Percentiles rank a stretch among this genome's conserved stretches.
Evolutionary conservation across 306 rosid species (phyloP).

Genomic region (Sicyos edulis): DNA sequence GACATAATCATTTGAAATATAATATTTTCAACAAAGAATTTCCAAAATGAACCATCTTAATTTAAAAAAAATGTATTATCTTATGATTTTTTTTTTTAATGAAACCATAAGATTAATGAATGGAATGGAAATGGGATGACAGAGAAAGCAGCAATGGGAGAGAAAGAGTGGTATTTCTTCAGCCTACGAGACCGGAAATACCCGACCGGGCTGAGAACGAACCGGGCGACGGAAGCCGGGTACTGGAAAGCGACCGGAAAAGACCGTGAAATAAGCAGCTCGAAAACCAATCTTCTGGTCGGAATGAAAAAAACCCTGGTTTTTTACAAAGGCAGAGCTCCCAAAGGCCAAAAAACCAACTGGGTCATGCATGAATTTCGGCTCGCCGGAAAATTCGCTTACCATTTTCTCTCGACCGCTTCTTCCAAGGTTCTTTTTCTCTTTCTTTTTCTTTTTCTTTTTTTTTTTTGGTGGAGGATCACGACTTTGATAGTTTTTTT

Average conservation of each 20-base stretch:
- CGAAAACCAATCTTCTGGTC: constrained; percentile 38
- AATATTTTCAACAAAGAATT: too few relatives aligned
- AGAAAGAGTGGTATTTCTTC: constrained; percentile 70
- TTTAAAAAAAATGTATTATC: too few relatives aligned
- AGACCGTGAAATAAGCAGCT: constrained; percentile 56
- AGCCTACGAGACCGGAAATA: constrained; percentile 59
- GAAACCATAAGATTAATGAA: too few relatives aligned
- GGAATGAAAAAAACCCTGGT: constrained; percentile 75
- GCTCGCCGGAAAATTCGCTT: constrained; percentile 59
- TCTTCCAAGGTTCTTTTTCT: constrained; percentile 40
- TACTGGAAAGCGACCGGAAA: constrained; percentile 77
- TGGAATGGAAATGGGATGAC: background rate
- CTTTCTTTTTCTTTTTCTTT: background rate
- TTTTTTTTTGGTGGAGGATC: too few relatives aligned
- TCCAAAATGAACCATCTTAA: too few relatives aligned
- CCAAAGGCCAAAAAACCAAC: constrained; percentile 60
- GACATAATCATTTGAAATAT: too few relatives aligned
- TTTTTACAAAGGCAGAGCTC: constrained; percentile 59
- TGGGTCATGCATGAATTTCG: constrained; percentile 80
- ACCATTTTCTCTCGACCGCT: constrained; percentile 52
- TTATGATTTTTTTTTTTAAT: too few relatives aligned
- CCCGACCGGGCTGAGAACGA: constrained; percentile 62
- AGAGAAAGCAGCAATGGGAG: constrained; percentile 71
- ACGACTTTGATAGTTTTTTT: too few relatives aligned
- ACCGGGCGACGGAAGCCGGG: constrained; percentile 67